Conservation (phyloP, 176 grass and related monocot species). For the Lolium perenne region DNA sequence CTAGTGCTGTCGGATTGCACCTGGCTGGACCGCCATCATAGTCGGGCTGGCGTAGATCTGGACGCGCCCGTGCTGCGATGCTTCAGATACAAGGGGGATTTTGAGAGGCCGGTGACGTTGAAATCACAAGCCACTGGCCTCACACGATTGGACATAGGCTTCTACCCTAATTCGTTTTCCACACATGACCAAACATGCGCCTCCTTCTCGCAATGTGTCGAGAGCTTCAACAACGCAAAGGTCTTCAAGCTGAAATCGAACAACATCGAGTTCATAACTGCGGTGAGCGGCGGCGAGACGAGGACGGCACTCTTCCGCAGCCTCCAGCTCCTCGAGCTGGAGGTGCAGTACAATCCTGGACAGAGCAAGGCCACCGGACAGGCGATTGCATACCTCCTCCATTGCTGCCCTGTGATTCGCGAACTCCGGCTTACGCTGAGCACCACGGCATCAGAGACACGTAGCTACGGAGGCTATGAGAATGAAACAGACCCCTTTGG, state of each 20-base stretch:
- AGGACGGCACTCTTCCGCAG: neutral
- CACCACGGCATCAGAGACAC: neutral
- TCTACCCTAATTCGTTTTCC: neutral
- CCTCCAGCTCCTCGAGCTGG: slow-evolving; percentile 10
- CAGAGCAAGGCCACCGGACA: neutral
- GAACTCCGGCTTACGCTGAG: neutral
- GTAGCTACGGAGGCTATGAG: neutral
- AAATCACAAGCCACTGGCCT: neutral
- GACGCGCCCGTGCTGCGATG: neutral
- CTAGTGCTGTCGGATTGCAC: neutral
- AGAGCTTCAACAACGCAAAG: slow-evolving; percentile 4
- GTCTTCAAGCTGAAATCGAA: neutral
- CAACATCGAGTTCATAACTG: neutral
- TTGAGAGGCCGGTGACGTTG: neutral
- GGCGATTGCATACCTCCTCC: neutral
- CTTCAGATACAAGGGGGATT: slow-evolving; percentile 1
- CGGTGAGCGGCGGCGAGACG: neutral
- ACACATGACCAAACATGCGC: neutral
- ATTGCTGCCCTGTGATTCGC: neutral
- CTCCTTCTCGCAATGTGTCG: neutral
- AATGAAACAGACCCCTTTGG: neutral
- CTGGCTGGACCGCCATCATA: neutral
- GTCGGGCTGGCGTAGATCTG: neutral
- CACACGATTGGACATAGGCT: neutral
- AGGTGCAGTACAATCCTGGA: neutral